Conservation (phyloP, 805 yeast genomes). For the Yarrowia hollandica region DNA sequence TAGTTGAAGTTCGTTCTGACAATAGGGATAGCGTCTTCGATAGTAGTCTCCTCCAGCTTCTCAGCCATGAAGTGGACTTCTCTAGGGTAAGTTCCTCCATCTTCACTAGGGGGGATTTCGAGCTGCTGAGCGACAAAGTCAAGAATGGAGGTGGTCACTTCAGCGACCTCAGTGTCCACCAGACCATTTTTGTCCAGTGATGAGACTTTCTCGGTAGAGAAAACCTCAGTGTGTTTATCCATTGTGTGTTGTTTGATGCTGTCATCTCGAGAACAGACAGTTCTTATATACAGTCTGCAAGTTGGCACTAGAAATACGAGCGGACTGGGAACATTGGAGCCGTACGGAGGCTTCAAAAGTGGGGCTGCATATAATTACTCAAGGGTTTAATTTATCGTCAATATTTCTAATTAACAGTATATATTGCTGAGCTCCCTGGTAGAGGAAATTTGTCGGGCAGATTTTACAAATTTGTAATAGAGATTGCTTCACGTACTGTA, state of each 20-base stretch:
- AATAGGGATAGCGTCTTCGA: constrained; percentile 46
- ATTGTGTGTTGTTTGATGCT: constrained; percentile 1
- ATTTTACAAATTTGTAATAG: too few species aligned
- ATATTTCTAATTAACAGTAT: too few species aligned
- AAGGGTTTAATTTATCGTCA: too few species aligned
- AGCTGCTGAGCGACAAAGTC: constrained; percentile 14
- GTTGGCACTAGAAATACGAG: background rate
- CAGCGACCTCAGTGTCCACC: background rate
- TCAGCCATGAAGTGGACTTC: constrained; percentile 46
- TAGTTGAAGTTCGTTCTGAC: constrained; percentile 45
- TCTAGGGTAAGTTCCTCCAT: background rate
- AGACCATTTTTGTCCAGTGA: background rate
- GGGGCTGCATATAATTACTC: constrained; percentile 5
- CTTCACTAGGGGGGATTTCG: constrained; percentile 7
- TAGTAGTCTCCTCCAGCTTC: constrained; percentile 43
- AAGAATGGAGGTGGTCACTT: background rate
- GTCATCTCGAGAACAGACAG: background rate
- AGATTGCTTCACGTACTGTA: too few species aligned
- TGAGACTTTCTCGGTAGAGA: constrained; percentile 11
- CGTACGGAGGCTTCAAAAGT: background rate
- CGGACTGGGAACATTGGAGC: background rate
- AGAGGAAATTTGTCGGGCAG: too few species aligned
- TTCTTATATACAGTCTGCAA: constrained; percentile 16
- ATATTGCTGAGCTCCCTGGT: too few species aligned
- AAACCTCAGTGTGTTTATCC: constrained; percentile 4